Base-by-base conservation (phyloP, 2,329 filamentous ascomycete species). In the Diaporthe humulicola region DNA sequence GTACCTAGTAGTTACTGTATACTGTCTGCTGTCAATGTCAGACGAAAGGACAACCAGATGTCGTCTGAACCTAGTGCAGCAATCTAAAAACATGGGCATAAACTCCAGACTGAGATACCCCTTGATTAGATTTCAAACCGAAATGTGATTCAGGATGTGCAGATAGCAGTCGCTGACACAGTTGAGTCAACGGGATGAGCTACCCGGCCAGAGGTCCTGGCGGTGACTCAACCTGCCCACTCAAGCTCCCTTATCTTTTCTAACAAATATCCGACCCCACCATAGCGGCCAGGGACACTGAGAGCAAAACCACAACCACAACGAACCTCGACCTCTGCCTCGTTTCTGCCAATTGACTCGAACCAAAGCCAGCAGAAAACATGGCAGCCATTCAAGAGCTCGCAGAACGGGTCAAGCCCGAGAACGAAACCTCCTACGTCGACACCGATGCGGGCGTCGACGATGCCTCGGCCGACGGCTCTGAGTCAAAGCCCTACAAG, bases 401-500 rank as follows among this genome's bases (percentile, higher is more conserved):
- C 79, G 87, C 87, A 79, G 85, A 88, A 77, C 85, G 88, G 81
- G 82, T 84, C 79, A 89, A 87, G 83, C 81, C 83, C 79, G 74
- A 74, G 52, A 82, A 83, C 80, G 82, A 84, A 22, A 64, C 52
- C 38, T 88, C 94, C 83, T 95, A 96, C 86, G 89, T 98, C 81
- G 95, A 98, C 87, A 93, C 95, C 82, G 93, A 95, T 79, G 88
- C 88, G 78, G 95, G 95, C 80, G 87, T 89, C 79, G 95, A 97
- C 85, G 91, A 93, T 80, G 84, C 90, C 78, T 82, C 88, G 75
- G 90, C 91, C 77, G 87, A 90, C 78, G 95, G 95, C 81, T 90
- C 92, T 78, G 90, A 96, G 83, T 85, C 88, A 76, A 90, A 92
- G 78, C 95, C 95, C 66, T 98, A 93, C 90, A 96, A 97, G 88